Conservation (phyloP, 2,329 filamentous ascomycete species). For the Mycosphaerella sp. region DNA sequence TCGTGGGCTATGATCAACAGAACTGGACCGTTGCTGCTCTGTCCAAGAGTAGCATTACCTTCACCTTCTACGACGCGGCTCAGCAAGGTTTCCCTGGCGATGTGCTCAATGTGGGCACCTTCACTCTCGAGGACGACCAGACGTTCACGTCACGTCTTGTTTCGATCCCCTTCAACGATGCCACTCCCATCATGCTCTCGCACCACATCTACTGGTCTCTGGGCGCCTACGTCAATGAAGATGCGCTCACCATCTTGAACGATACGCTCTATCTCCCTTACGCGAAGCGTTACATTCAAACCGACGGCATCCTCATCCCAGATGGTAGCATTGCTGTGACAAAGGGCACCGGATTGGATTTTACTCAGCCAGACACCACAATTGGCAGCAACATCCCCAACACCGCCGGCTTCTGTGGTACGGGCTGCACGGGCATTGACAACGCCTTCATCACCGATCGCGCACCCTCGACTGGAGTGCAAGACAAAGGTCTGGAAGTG, state of each 20-base stretch:
- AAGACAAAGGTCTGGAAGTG: slow-evolving; percentile 27
- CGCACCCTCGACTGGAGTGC: slow-evolving; percentile 20
- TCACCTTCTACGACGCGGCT: slow-evolving; percentile 65
- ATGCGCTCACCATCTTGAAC: slow-evolving; percentile 59
- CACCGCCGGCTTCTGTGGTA: slow-evolving; percentile 53
- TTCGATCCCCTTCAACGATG: slow-evolving; percentile 63
- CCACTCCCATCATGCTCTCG: slow-evolving; percentile 77
- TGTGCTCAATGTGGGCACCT: slow-evolving; percentile 67
- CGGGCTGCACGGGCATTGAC: slow-evolving; percentile 78
- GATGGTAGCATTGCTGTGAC: slow-evolving; percentile 42
- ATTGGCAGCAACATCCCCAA: slow-evolving; percentile 26
- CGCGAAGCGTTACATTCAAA: slow-evolving; percentile 34
- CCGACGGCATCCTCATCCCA: slow-evolving; percentile 28
- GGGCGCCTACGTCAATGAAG: slow-evolving; percentile 68
- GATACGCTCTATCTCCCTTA: slow-evolving; percentile 69
- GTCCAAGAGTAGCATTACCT: slow-evolving; percentile 62
- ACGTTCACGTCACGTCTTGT: slow-evolving; percentile 67
- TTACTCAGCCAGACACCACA: slow-evolving; percentile 21
- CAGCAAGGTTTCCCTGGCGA: slow-evolving; percentile 73
- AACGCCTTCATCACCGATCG: slow-evolving; percentile 38
- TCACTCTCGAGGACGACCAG: slow-evolving; percentile 58
- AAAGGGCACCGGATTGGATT: slow-evolving; percentile 28
- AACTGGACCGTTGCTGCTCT: slow-evolving; percentile 72
- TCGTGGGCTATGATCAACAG: slow-evolving; percentile 52
- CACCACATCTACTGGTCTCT: slow-evolving; percentile 77